Percentiles rank a stretch among this genome's conserved stretches.
These are phyloP conservation scores for Tylopilus subfusipes DNA, from an alignment of 768 basidiomycete species.

Conservation along the genomic window DNA sequence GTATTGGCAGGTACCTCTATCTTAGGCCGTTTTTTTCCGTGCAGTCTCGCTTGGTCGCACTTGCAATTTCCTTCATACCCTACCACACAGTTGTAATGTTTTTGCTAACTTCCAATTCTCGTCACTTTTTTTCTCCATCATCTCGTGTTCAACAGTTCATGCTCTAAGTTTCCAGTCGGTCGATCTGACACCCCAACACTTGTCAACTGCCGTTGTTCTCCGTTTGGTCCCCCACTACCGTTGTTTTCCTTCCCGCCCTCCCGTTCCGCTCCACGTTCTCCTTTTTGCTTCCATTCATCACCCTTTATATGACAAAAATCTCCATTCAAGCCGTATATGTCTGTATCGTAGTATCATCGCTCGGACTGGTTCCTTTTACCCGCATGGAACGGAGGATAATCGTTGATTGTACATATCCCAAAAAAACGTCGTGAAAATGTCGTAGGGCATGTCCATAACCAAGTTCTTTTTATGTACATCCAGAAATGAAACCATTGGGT, in stretches of 20 bases:
- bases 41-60: slow-evolving; percentile 3
- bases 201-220: slow-evolving; percentile 16
- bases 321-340: slow-evolving; percentile 19
- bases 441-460: neutral
- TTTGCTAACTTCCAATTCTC: slow-evolving; percentile 1
- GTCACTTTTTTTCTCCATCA: neutral
- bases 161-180: slow-evolving; percentile 18
- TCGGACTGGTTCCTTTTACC: slow-evolving; percentile 19
- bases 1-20: slow-evolving; percentile 27
- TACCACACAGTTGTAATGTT: slow-evolving; percentile 27
- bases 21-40: neutral
- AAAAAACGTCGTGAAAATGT: neutral
- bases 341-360: slow-evolving; percentile 29
- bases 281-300: slow-evolving; percentile 10
- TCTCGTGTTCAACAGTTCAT: slow-evolving; percentile 18
- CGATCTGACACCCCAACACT: slow-evolving; percentile 8
- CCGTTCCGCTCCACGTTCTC: neutral
- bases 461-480: neutral
- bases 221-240: neutral
- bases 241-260: too few relatives aligned
- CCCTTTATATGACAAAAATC: slow-evolving; percentile 29
- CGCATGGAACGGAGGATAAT: slow-evolving; percentile 27
- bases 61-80: slow-evolving; percentile 27
- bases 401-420: slow-evolving; percentile 26
- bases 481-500: neutral